Evolutionary conservation across 768 basidiomycete species (phyloP).

Genomic region (Hysterangium stoloniferum): DNA sequence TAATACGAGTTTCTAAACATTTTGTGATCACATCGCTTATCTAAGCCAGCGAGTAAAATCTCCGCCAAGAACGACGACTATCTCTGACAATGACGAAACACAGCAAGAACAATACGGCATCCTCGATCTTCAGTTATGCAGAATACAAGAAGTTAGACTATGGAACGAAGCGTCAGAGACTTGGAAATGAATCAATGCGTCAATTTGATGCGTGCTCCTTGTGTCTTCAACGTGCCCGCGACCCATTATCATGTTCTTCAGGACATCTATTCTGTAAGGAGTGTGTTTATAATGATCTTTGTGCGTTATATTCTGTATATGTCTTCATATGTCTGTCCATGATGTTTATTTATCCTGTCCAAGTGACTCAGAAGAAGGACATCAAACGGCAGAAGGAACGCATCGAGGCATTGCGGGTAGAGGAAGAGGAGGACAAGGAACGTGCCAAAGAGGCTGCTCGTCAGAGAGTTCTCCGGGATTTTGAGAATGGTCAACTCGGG

Average conservation of each 20-base stretch:
- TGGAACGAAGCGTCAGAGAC: slow-evolving; percentile 72
- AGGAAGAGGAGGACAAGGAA: slow-evolving; percentile 75
- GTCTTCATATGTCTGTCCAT: background rate
- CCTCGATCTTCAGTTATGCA: slow-evolving; percentile 83
- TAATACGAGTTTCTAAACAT: too few relatives aligned
- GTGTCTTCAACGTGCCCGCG: slow-evolving; percentile 76
- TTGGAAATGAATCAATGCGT: slow-evolving; percentile 91
- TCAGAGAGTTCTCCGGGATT: slow-evolving; percentile 83
- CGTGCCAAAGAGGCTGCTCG: slow-evolving; percentile 66
- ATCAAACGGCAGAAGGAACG: slow-evolving; percentile 86
- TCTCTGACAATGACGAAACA: slow-evolving; percentile 95
- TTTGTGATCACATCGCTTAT: too few relatives aligned
- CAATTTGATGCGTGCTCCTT: slow-evolving; percentile 86
- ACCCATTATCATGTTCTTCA: slow-evolving; percentile 73
- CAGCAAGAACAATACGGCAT: slow-evolving; percentile 85
- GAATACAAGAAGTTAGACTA: slow-evolving; percentile 83
- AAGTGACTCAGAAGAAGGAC: slow-evolving; percentile 84
- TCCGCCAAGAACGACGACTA: too few relatives aligned
- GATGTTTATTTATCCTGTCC: slow-evolving; percentile 14
- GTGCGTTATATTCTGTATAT: slow-evolving; percentile 35
- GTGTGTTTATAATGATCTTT: slow-evolving; percentile 79
- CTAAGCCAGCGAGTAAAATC: too few relatives aligned
- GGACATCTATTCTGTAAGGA: slow-evolving; percentile 97
- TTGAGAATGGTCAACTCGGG: slow-evolving; percentile 79
- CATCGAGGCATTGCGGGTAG: slow-evolving; percentile 63